A percentile compares a stretch with the other conserved stretches of the same genome.
Conservation (phyloP, 2,329 filamentous ascomycete genomes). For the Fusarium oligoseptatum region DNA sequence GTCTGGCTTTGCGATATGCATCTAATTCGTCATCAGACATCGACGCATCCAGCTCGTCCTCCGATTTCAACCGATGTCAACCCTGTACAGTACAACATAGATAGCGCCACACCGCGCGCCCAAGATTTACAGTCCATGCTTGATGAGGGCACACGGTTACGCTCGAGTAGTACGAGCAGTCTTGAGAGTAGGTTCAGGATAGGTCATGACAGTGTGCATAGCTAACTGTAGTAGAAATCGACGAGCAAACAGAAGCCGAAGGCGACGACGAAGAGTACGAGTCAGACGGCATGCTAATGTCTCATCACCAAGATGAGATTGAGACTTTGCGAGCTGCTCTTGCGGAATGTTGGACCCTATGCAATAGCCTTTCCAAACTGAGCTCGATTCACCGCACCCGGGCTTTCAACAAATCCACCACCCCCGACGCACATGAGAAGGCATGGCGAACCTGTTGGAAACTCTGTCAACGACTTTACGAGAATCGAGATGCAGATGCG, state of each 20-base stretch:
- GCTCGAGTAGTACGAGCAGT: conserved; percentile 78
- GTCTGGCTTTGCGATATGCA: not conserved
- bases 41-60: conserved; percentile 68
- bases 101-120: conserved; percentile 82
- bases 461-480: conserved; percentile 89
- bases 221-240: conserved; percentile 63
- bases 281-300: conserved; percentile 57
- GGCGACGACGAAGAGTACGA: conserved; percentile 66
- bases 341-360: conserved; percentile 92
- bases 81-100: conserved; percentile 73
- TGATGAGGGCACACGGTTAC: conserved; percentile 65
- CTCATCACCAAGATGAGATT: conserved; percentile 70
- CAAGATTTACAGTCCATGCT: conserved; percentile 84
- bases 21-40: conserved; percentile 24
- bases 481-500: conserved; percentile 79
- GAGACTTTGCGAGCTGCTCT: conserved; percentile 80
- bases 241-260: conserved; percentile 65
- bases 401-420: conserved; percentile 81
- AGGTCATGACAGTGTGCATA: not conserved
- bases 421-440: conserved; percentile 83
- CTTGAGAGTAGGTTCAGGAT: conserved; percentile 74
- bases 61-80: conserved; percentile 82
- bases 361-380: conserved; percentile 88
- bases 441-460: conserved; percentile 97
- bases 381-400: conserved; percentile 86